Percentiles rank a stretch among this genome's conserved stretches.
Conservation (phyloP, 495 filamentous ascomycete species). For the Lophiostoma macrostomum region DNA sequence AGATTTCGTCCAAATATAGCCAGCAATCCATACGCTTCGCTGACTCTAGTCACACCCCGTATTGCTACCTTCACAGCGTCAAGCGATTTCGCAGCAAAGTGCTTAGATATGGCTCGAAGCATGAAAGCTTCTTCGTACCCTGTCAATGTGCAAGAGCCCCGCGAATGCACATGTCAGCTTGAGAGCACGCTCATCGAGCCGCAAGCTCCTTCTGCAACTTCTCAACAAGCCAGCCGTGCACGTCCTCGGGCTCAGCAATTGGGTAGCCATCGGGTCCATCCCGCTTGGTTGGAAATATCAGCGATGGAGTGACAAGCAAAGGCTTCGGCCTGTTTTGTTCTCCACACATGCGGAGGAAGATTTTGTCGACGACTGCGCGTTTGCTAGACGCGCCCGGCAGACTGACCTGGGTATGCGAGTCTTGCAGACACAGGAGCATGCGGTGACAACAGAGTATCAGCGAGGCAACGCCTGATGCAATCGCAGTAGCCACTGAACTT, state of each 20-base stretch:
- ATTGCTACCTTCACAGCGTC: no score
- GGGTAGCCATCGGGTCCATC: neutral
- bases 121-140: no score
- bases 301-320: neutral
- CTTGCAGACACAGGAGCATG: neutral
- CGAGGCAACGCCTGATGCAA: constrained; percentile 8
- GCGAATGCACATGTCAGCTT: neutral
- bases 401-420: neutral
- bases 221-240: neutral
- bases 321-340: neutral
- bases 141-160: no score
- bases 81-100: no score
- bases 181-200: neutral
- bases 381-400: neutral
- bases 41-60: no score
- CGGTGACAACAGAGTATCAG: constrained; percentile 5
- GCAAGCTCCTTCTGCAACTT: neutral
- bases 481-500: neutral
- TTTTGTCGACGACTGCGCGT: neutral
- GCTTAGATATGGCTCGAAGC: no score
- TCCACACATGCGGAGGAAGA: neutral
- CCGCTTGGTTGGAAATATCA: neutral
- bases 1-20: no score
- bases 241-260: neutral
- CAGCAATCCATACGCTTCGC: no score